phyloP scores from a whole-genome alignment of 192 early-diverging fungal species.

The Globomyces pollinis-pini region DNA sequence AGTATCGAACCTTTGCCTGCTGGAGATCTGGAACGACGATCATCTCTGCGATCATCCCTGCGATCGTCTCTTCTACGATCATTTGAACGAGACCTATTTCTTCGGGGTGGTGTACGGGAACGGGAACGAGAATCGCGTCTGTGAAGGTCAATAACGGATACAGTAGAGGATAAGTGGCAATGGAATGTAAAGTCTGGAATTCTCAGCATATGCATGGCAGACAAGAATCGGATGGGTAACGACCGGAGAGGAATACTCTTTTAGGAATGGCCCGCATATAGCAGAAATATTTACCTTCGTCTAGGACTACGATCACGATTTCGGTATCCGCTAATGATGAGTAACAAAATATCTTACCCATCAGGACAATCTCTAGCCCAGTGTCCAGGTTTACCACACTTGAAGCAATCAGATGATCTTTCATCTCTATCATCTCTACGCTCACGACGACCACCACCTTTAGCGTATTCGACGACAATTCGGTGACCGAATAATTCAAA shows the following conservation, averaged over 20 bases:
- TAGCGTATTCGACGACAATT: slow-evolving; percentile 27
- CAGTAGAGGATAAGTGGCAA: too few relatives aligned
- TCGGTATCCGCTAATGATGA: slow-evolving; percentile 16
- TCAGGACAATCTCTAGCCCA: slow-evolving; percentile 25
- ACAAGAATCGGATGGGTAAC: too few relatives aligned
- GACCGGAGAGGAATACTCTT: too few relatives aligned
- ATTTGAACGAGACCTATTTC: background rate
- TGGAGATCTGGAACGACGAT: background rate
- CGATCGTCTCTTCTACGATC: background rate
- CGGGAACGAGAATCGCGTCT: slow-evolving; percentile 29
- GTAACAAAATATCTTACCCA: slow-evolving; percentile 16
- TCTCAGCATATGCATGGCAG: too few relatives aligned
- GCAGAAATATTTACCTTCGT: slow-evolving; percentile 1
- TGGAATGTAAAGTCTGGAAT: too few relatives aligned
- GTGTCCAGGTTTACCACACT: slow-evolving; percentile 22
- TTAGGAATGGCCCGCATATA: too few relatives aligned
- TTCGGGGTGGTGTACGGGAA: too few relatives aligned
- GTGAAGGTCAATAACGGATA: too few relatives aligned
- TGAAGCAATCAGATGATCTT: slow-evolving; percentile 21
- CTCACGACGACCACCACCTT: slow-evolving; percentile 11
- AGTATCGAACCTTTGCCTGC: background rate
- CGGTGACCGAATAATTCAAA: slow-evolving; percentile 12
- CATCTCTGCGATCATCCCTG: background rate
- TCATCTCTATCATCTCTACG: background rate
- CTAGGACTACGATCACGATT: slow-evolving; percentile 1